Conservation (phyloP, 2,329 filamentous ascomycete genomes). For the Pleomassaria siparia region DNA sequence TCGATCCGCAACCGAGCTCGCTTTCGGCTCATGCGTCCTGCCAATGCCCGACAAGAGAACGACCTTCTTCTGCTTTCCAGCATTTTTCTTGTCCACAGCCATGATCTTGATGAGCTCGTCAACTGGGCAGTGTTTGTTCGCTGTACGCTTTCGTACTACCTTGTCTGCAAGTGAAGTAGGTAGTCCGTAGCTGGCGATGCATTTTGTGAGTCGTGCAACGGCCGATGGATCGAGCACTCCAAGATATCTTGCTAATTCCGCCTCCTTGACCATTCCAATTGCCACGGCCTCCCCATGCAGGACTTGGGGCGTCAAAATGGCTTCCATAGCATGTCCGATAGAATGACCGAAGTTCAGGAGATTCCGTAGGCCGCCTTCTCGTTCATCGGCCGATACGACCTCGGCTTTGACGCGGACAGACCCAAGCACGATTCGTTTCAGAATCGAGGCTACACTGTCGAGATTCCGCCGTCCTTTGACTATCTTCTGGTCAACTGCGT, state of each 20-base stretch:
- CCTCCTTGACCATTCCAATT: constrained; percentile 98
- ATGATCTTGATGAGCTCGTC: constrained; percentile 87
- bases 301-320: constrained; percentile 90
- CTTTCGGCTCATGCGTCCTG: constrained; percentile 80
- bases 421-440: constrained; percentile 72
- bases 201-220: constrained; percentile 87
- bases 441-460: constrained; percentile 60
- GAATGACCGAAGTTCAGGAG: constrained; percentile 97
- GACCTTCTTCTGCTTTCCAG: constrained; percentile 92
- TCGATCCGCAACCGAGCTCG: constrained; percentile 83
- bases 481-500: constrained; percentile 65
- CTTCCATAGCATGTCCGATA: constrained; percentile 95
- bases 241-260: constrained; percentile 85
- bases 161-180: constrained; percentile 85
- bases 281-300: constrained; percentile 95
- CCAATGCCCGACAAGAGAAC: constrained; percentile 90
- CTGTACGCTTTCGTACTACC: constrained; percentile 76
- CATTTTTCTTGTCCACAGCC: constrained; percentile 99
- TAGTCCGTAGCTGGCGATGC: constrained; percentile 89
- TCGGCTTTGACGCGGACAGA: constrained; percentile 92
- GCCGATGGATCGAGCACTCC: constrained; percentile 83
- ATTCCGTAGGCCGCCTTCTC: constrained; percentile 90
- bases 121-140: constrained; percentile 83
- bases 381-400: constrained; percentile 91
- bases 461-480: constrained; percentile 63